Evolutionary conservation across 2,329 filamentous ascomycete genomes (phyloP).

Genomic region (Xylariales sp.): DNA sequence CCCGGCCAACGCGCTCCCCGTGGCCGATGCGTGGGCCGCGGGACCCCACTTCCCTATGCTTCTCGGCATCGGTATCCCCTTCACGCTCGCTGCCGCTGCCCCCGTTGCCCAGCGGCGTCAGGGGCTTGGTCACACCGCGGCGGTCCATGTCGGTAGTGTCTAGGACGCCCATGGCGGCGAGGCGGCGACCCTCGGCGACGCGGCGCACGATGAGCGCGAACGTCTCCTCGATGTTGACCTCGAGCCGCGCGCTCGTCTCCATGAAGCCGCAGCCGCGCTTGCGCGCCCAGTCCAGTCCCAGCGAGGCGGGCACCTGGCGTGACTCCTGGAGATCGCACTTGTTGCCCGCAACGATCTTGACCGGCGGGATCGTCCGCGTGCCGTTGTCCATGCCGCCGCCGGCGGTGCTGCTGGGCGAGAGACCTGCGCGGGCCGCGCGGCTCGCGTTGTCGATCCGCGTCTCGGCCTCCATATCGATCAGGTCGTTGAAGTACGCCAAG

Average conservation of each 20-base stretch:
- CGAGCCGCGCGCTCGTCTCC: slow-evolving; percentile 80
- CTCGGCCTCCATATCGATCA: slow-evolving; percentile 81
- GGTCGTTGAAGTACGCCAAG: slow-evolving; percentile 73
- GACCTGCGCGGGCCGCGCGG: slow-evolving; percentile 40
- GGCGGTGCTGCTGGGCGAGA: slow-evolving; percentile 25
- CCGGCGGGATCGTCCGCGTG: slow-evolving; percentile 57
- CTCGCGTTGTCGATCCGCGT: slow-evolving; percentile 59
- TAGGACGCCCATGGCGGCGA: slow-evolving; percentile 44
- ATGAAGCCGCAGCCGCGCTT: slow-evolving; percentile 75
- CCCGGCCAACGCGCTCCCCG: slow-evolving; percentile 37
- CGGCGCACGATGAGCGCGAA: slow-evolving; percentile 67
- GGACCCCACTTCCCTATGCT: slow-evolving; percentile 24
- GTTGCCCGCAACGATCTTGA: slow-evolving; percentile 83
- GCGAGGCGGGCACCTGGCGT: slow-evolving; percentile 63
- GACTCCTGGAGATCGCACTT: slow-evolving; percentile 76
- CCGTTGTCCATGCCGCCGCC: slow-evolving; percentile 24
- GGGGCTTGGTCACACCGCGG: slow-evolving; percentile 52
- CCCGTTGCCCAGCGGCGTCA: slow-evolving; percentile 53
- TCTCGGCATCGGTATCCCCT: slow-evolving; percentile 31
- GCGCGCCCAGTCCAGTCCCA: slow-evolving; percentile 74
- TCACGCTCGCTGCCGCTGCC: slow-evolving; percentile 29
- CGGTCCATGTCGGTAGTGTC: slow-evolving; percentile 41
- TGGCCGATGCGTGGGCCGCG: slow-evolving; percentile 38
- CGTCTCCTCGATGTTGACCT: slow-evolving; percentile 87
- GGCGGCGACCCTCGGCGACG: slow-evolving; percentile 52